These are phyloP conservation scores for Aristolochia contorta DNA, from an alignment of 164 flowering plant species.

Conservation along the genomic window DNA sequence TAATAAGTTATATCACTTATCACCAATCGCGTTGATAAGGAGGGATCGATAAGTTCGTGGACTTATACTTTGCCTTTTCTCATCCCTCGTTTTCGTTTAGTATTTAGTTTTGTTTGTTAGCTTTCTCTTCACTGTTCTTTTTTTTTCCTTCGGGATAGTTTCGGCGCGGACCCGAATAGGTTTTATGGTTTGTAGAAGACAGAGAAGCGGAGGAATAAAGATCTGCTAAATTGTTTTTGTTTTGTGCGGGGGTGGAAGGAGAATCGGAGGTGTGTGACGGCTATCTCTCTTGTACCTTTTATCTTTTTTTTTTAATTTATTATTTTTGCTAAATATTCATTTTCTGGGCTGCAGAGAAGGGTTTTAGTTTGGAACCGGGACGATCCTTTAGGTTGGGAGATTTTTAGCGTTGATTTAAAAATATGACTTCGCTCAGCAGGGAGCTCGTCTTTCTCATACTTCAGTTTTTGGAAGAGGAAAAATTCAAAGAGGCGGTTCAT, in stretches of 20 bases:
- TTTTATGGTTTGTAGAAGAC: not conserved
- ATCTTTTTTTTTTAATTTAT: not conserved
- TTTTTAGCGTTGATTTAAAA: not conserved
- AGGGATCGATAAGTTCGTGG: not conserved
- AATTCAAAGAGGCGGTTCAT: constrained; percentile 12
- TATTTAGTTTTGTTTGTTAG: constrained; percentile 7
- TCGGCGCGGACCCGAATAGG: not conserved
- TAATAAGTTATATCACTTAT: not conserved
- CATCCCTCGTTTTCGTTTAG: constrained; percentile 8
- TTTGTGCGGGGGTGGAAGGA: not conserved
- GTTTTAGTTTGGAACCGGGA: not conserved
- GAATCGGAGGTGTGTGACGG: not conserved
- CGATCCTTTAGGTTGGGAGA: not conserved
- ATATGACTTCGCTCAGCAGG: constrained; percentile 11
- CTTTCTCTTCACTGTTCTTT: constrained; percentile 1
- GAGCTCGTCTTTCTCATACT: constrained; percentile 12
- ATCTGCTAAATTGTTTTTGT: not conserved
- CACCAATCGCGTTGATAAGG: not conserved
- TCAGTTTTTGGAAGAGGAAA: constrained; percentile 13
- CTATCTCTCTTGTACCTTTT: not conserved
- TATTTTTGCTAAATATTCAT: not conserved
- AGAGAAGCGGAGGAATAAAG: not conserved
- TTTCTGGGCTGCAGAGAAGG: too few species aligned
- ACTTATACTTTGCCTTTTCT: not conserved
- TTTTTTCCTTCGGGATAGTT: not conserved